A percentile compares a stretch with the other conserved stretches of the same genome.
Evolutionary conservation across 305 asterid genomes (phyloP).

Genomic region (Solanum hybrid): DNA sequence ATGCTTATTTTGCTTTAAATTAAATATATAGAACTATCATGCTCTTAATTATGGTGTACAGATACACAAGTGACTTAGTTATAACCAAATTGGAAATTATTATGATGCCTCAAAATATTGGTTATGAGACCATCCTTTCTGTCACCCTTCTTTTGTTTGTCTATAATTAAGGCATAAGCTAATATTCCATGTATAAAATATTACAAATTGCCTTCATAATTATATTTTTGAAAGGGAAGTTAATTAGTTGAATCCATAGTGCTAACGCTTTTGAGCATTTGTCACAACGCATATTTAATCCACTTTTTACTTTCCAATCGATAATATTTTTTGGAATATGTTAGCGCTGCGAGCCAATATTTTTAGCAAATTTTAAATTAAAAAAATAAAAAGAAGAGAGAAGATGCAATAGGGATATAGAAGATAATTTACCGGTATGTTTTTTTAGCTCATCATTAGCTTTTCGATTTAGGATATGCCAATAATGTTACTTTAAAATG

Average conservation of each 20-base stretch:
- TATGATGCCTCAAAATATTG: neutral
- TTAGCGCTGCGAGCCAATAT: neutral
- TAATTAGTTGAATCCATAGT: neutral
- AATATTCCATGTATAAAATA: neutral
- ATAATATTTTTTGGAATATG: neutral
- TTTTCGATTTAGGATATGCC: neutral
- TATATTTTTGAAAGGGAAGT: neutral
- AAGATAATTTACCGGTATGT: neutral
- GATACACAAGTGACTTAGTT: neutral
- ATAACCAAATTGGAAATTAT: neutral
- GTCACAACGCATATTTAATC: neutral
- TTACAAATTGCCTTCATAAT: neutral
- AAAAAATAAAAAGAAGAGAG: neutral
- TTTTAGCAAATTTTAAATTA: neutral
- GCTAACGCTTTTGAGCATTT: neutral
- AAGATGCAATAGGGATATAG: neutral
- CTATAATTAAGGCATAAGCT: neutral
- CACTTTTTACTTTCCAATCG: neutral
- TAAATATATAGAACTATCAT: neutral
- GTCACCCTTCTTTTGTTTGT: neutral
- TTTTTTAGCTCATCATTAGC: neutral
- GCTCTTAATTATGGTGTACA: neutral
- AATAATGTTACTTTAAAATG: neutral
- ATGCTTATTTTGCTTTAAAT: neutral
- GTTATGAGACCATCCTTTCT: neutral